phyloP scores from a whole-genome alignment of 192 early-diverging fungal genomes.

The Rhizophlyctis rosea region DNA sequence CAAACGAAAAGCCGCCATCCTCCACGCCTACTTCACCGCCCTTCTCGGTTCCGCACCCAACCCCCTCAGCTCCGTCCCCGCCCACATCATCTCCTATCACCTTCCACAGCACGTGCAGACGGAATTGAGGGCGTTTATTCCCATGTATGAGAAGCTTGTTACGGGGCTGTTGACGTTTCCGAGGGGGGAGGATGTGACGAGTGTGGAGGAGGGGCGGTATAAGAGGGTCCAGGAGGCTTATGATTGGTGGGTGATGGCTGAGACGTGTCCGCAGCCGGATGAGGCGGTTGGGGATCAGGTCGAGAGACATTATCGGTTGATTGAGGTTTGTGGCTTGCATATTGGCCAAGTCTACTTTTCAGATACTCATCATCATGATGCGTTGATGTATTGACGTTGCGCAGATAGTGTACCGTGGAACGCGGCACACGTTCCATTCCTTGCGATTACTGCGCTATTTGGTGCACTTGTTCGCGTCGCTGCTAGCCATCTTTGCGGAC shows the following conservation, averaged over 20 bases:
- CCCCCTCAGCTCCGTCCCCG: constrained; percentile 13
- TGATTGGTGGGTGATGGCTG: constrained; percentile 42
- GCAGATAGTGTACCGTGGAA: constrained; percentile 49
- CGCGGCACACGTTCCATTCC: constrained; percentile 50
- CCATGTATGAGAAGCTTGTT: constrained; percentile 45
- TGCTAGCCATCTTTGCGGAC: constrained; percentile 38
- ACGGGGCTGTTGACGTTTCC: constrained; percentile 38
- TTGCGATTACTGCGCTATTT: constrained; percentile 48
- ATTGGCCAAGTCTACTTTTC: too few relatives aligned
- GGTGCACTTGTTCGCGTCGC: constrained; percentile 41
- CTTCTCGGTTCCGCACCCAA: constrained; percentile 1
- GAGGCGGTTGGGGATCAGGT: constrained; percentile 34
- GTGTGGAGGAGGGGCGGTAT: constrained; percentile 20
- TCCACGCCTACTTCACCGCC: constrained; percentile 13
- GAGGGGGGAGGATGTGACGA: constrained; percentile 31
- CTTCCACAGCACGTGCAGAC: constrained; percentile 7
- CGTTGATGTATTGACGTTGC: neutral
- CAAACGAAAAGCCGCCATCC: constrained; percentile 23
- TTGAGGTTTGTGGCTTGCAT: constrained; percentile 36
- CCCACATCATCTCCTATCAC: constrained; percentile 6
- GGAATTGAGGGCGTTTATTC: constrained; percentile 29
- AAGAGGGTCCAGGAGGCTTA: constrained; percentile 35
- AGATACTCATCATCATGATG: neutral
- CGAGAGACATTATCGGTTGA: constrained; percentile 39
- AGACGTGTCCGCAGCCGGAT: constrained; percentile 19